phyloP scores from a whole-genome alignment of 257 asterid species.

The Echium plantagineum region DNA sequence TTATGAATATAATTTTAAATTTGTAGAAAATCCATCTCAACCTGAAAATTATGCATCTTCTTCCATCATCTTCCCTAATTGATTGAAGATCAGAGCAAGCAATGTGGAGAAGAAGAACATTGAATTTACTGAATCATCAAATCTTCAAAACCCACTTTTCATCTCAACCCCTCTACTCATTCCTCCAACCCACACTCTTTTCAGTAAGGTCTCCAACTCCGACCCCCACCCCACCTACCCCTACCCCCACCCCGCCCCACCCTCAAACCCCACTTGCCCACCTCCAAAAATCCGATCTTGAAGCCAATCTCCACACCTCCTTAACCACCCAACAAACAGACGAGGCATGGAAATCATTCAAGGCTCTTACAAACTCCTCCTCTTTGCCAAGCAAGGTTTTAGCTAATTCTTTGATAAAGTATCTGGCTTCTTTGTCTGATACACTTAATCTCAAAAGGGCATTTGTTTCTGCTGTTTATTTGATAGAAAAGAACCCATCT shows the following conservation, averaged over 20 bases:
- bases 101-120: conserved; percentile 45
- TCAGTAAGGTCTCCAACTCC: conserved; percentile 22
- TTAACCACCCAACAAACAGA: conserved; percentile 48
- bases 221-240: no score
- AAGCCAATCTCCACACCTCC: conserved; percentile 37
- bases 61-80: no score
- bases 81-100: not conserved
- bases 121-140: conserved; percentile 6
- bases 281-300: conserved; percentile 40
- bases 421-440: conserved; percentile 48
- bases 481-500: conserved; percentile 66
- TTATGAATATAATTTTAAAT: no score
- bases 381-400: conserved; percentile 66
- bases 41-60: no score
- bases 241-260: conserved; percentile 22
- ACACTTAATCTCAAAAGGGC: conserved; percentile 77
- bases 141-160: conserved; percentile 25
- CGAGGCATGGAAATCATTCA: conserved; percentile 96
- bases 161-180: conserved; percentile 67
- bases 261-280: conserved; percentile 15
- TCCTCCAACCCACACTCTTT: conserved; percentile 77
- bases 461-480: conserved; percentile 55
- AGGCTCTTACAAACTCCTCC: conserved; percentile 47
- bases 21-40: no score
- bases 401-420: conserved; percentile 52